Conservation (phyloP, 2,329 filamentous ascomycete species). For the Aspergillus texensis region DNA sequence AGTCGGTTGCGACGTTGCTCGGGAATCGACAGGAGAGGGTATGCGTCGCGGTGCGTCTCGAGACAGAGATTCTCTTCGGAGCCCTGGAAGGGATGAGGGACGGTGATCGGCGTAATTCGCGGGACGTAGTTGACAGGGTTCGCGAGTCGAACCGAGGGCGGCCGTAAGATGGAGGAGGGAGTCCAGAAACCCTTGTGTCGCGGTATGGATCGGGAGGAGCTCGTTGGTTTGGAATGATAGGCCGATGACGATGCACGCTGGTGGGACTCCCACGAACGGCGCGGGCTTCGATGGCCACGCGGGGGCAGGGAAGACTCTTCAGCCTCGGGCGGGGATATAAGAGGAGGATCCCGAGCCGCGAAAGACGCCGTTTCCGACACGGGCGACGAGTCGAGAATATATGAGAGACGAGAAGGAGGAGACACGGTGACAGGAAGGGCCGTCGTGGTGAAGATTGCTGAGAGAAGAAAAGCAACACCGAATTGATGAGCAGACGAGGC, state of each 20-base stretch:
- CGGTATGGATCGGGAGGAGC: constrained; percentile 14
- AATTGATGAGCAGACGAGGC: not conserved
- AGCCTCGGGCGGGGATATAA: constrained; percentile 43
- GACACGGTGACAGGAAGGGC: constrained; percentile 12
- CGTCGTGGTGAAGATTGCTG: constrained; percentile 12
- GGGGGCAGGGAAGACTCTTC: constrained; percentile 29
- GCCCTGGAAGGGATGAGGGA: constrained; percentile 37
- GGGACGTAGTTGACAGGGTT: constrained; percentile 65
- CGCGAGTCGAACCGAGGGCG: constrained; percentile 57
- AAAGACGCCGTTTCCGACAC: constrained; percentile 33
- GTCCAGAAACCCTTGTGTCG: constrained; percentile 21
- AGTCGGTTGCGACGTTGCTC: constrained; percentile 59
- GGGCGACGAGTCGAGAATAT: constrained; percentile 10
- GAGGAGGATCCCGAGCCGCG: constrained; percentile 20
- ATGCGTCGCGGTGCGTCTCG: constrained; percentile 50
- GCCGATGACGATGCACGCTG: constrained; percentile 14
- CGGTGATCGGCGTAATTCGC: constrained; percentile 52
- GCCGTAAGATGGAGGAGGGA: constrained; percentile 28
- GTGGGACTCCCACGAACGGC: constrained; percentile 20
- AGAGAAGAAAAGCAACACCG: constrained; percentile 7
- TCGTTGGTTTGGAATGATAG: constrained; percentile 15
- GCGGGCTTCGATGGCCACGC: constrained; percentile 19
- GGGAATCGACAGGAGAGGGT: constrained; percentile 60
- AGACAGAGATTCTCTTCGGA: constrained; percentile 39
- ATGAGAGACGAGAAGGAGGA: constrained; percentile 9